Base-by-base conservation (phyloP, 2,329 filamentous ascomycete genomes). In the Cladosporium phlei region DNA sequence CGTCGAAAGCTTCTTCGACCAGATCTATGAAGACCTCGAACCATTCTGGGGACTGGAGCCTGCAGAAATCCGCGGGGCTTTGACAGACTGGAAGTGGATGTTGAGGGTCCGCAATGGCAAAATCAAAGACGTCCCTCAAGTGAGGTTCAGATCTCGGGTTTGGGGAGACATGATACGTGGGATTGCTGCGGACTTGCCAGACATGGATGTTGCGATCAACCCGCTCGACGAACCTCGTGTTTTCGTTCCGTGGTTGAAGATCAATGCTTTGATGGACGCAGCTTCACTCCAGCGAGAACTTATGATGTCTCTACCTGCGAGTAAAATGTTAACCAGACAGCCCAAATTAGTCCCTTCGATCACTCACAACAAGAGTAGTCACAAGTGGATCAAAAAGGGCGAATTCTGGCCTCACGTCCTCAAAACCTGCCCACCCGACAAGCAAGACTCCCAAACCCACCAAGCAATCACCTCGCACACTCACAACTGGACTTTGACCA, bases 121-220 rank as follows among this genome's bases (percentile, higher is more conserved):
- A 2, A 53, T 56, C 27, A 60, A 54, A 5, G 49, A 63, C 2
- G 47, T 63, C 0, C 46, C 46, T 7, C 30, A 48, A 24, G 32
- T 25, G 5, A 4, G 33, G 4, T 43, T 35, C 22, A 37, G 38
- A 22, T 29, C 30, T 32, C 30, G 29, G 3, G 20, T 43, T 7
- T 73, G 67, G 68, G 45, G 55, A 17, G 59, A 64, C 22, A 52
- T 71, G 52, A 54, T 69, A 8, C 39, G 55, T 9, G 58, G 55
- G 7, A 57, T 71, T 5, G 46, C 61, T 2, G 52, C 58, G n/a
- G 46, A 53, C 52, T 65, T 79, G 30, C 77, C 77, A 0, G 76
- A 80, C 49, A 79, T 80, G 77, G 75, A 79, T 53, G 58, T 80
- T 29, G 73, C 72, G 2, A 71, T 80, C 58, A 80, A 80, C 52